Evolutionary conservation across 2,329 filamentous ascomycete genomes (phyloP).

Genomic region (Sphaerulina populicola): DNA sequence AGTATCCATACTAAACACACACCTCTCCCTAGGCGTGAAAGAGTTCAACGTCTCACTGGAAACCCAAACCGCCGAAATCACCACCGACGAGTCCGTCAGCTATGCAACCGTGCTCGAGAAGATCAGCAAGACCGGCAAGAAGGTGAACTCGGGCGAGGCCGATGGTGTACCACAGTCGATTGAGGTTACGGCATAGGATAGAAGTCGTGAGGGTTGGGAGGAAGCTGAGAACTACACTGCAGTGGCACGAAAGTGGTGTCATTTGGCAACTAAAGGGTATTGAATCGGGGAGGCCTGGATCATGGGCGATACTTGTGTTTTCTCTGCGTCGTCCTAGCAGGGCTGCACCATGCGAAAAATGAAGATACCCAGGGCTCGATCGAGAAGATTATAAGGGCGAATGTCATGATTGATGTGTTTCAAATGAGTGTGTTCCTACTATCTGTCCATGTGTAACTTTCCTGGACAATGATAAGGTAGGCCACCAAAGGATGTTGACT

Average conservation of each 20-base stretch:
- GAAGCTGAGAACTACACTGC: neutral
- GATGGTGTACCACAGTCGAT: conserved; percentile 50
- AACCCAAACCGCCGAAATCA: conserved; percentile 69
- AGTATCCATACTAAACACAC: too few species aligned
- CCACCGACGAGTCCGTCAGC: conserved; percentile 58
- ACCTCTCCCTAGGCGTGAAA: conserved; percentile 59
- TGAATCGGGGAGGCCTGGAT: too few species aligned
- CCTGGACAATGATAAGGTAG: too few species aligned
- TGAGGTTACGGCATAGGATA: conserved; percentile 10
- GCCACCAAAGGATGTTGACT: too few species aligned
- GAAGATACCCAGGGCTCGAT: too few species aligned
- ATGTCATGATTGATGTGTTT: too few species aligned
- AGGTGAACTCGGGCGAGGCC: conserved; percentile 66
- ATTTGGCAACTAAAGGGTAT: neutral
- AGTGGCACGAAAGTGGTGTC: neutral
- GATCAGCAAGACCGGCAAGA: conserved; percentile 94
- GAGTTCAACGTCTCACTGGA: conserved; percentile 82
- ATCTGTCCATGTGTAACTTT: too few species aligned
- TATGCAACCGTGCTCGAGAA: conserved; percentile 78
- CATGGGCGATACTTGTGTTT: too few species aligned
- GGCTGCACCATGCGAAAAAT: too few species aligned
- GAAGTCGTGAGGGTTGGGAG: neutral
- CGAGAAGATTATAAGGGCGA: too few species aligned
- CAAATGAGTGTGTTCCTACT: too few species aligned
- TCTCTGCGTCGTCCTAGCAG: too few species aligned